These are phyloP conservation scores for Eucalyptus grandis DNA, from an alignment of 345 rosid species.

Conservation along the genomic window DNA sequence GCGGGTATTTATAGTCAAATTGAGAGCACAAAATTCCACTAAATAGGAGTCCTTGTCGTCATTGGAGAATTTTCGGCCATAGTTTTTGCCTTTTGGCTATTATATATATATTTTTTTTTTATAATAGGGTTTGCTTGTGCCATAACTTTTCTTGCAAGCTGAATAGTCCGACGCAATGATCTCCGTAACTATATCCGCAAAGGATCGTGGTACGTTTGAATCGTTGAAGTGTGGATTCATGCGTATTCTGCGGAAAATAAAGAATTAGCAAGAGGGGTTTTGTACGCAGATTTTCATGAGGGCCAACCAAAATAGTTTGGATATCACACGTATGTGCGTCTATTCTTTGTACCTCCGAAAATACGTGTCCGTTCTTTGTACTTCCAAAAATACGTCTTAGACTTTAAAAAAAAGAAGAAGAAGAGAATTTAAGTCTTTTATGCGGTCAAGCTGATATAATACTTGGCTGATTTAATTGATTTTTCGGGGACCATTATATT, in stretches of 20 bases:
- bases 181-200: background rate
- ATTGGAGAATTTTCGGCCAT: background rate
- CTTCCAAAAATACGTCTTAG: background rate
- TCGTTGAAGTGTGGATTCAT: background rate
- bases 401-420: no score
- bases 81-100: background rate
- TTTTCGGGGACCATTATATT: no score
- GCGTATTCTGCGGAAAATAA: background rate
- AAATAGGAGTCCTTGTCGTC: background rate
- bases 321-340: background rate
- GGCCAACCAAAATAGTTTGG: background rate
- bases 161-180: background rate
- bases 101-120: background rate
- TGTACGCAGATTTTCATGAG: background rate
- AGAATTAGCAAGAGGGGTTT: background rate
- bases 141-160: background rate
- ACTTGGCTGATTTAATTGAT: no score
- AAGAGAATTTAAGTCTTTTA: no score
- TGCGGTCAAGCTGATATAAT: no score
- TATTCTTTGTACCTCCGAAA: no score
- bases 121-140: background rate
- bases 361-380: background rate
- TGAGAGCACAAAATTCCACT: background rate
- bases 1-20: background rate
- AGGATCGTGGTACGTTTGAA: background rate